Evolutionary conservation across 768 basidiomycete species (phyloP), one percentile per base, ranked within the genome.

Genomic region (Trametes sanguinea): DNA sequence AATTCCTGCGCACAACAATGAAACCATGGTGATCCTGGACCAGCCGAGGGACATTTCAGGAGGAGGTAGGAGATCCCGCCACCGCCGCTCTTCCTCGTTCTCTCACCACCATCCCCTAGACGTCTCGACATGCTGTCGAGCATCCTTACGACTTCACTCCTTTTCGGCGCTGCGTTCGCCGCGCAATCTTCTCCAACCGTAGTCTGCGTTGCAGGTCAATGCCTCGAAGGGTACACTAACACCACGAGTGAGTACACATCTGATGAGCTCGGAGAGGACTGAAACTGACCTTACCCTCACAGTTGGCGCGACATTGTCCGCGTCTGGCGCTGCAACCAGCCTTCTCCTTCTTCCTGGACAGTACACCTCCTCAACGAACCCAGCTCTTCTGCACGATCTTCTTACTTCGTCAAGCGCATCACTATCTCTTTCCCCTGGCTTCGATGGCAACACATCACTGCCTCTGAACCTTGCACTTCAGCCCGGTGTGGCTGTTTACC

Each of bases 141-240:
- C 73, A 61, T 78, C 51, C 67, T 81, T 66, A 65, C 75, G 56
- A 46, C 73, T 65, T 67, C 73, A 33, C 70, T 80, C 57, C 66
- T 74, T 66, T 70, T 77, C 61, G 71, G 74, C 73, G 72, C 76
- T 65, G 46, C 53, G 30, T 35, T 44, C 70, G 72, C 65, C 57
- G 86, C 87, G 61, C 85, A 87, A 73, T 79, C 81, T 66, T 73
- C 77, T 61, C 74, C 86, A 40, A 76, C 79, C 69, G 85, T 92
- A 59, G 79, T 94, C 63, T 93, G 91, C 80, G 78, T 90, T 89
- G 88, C 91, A 72, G 91, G 91, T 67, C 90, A 94, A 88, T 93
- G 92, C 79, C 76, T 93, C 59, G 82, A 92, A 74, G 92, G 92
- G 60, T 83, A 76, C 75, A 85, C 89, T 35, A 92, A 93, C 70